These are phyloP conservation scores for Solanum pinnatisectum DNA, from an alignment of 257 asterid genomes.

Conservation along the genomic window DNA sequence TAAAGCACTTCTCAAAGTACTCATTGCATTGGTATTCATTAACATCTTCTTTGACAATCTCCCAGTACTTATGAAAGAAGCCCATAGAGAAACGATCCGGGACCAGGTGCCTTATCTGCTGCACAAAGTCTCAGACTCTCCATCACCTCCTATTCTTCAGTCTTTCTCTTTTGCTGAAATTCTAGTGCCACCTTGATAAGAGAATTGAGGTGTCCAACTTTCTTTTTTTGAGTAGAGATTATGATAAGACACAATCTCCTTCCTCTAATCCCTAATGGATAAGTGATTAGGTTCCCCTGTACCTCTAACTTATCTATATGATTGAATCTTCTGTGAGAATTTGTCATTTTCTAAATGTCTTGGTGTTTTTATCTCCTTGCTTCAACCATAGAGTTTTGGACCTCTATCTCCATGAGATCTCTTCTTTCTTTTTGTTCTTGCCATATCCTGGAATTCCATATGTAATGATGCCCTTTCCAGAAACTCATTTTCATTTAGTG, in stretches of 20 bases:
- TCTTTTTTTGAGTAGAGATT: background rate
- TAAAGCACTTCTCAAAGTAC: background rate
- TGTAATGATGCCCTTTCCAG: background rate
- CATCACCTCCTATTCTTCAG: background rate
- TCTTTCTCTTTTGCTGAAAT: background rate
- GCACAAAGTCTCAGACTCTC: background rate
- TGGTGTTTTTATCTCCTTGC: background rate
- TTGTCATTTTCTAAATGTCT: background rate
- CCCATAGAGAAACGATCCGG: background rate
- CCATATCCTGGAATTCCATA: background rate
- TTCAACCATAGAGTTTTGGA: background rate
- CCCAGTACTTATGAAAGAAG: background rate
- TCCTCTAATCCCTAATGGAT: background rate
- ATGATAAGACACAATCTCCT: background rate
- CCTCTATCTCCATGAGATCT: background rate
- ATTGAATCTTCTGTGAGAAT: background rate
- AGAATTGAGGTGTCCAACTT: background rate
- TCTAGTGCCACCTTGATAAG: background rate
- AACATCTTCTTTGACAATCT: background rate
- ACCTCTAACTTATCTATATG: background rate
- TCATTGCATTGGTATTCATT: background rate
- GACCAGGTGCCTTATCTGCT: background rate
- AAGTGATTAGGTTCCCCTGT: background rate
- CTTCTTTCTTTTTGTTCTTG: background rate
- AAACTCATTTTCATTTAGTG: background rate